phyloP scores from a whole-genome alignment of 768 basidiomycete species.

The Pleurotus eryngii region DNA sequence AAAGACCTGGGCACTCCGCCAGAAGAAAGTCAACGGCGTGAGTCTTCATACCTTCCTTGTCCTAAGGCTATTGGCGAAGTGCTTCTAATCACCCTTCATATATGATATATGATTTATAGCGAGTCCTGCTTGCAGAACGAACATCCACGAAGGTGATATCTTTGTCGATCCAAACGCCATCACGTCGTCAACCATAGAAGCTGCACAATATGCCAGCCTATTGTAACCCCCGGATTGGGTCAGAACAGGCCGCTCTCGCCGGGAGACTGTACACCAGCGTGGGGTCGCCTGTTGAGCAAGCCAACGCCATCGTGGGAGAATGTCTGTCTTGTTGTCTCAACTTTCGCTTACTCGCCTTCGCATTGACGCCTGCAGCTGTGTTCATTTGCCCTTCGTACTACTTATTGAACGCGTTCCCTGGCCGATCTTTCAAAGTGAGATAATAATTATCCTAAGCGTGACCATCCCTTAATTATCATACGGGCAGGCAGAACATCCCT shows the following conservation, averaged over 20 bases:
- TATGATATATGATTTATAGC: neutral
- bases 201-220: slow-evolving; percentile 16
- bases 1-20: slow-evolving; percentile 25
- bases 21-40: slow-evolving; percentile 29
- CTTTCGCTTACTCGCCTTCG: no score
- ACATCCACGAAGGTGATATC: slow-evolving; percentile 26
- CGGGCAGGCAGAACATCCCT: slow-evolving; percentile 23
- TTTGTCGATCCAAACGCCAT: slow-evolving; percentile 21
- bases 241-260: slow-evolving; percentile 8
- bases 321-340: slow-evolving; percentile 4
- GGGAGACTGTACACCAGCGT: slow-evolving; percentile 14
- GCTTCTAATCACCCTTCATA: no score
- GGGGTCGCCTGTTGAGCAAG: slow-evolving; percentile 16
- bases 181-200: slow-evolving; percentile 11
- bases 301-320: slow-evolving; percentile 21
- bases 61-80: no score
- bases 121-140: slow-evolving; percentile 19
- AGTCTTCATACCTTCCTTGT: neutral
- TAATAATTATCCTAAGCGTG: neutral
- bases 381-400: slow-evolving; percentile 33
- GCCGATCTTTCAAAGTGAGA: slow-evolving; percentile 30
- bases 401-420: slow-evolving; percentile 25
- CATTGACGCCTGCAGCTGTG: slow-evolving; percentile 20
- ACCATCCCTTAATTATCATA: no score
- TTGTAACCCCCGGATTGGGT: slow-evolving; percentile 22